A percentile compares a stretch with the other conserved stretches of the same genome.
phyloP scores from a whole-genome alignment of 2,329 filamentous ascomycete species.

The Cladosporium colombiae region DNA sequence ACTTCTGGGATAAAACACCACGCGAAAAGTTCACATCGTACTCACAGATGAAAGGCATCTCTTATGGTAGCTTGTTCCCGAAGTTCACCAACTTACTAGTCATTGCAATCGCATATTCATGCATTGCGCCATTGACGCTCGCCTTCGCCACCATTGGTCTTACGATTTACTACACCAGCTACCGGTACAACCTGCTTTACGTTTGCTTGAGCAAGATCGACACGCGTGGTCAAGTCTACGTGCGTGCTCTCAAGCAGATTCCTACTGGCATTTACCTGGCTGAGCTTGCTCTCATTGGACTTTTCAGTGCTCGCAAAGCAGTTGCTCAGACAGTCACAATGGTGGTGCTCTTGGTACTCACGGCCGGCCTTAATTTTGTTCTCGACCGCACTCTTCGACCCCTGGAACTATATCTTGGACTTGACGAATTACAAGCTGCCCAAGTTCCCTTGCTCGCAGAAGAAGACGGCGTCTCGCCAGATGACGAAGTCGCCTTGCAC shows the following conservation, averaged over 20 bases:
- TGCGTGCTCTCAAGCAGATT: constrained; percentile 49
- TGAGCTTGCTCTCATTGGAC: constrained; percentile 50
- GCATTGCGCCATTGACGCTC: constrained; percentile 51
- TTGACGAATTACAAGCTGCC: constrained; percentile 35
- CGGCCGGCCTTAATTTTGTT: constrained; percentile 33
- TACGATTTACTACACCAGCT: constrained; percentile 48
- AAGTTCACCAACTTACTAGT: constrained; percentile 49
- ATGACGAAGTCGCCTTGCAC: constrained; percentile 34
- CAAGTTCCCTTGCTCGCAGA: constrained; percentile 34
- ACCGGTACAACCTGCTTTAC: constrained; percentile 53
- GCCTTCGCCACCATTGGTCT: constrained; percentile 49
- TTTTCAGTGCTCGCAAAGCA: constrained; percentile 44
- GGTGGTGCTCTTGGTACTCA: constrained; percentile 44
- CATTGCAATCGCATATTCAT: constrained; percentile 50
- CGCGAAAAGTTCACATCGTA: constrained; percentile 49
- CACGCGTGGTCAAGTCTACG: constrained; percentile 50
- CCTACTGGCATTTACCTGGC: constrained; percentile 51
- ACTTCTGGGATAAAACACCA: constrained; percentile 44
- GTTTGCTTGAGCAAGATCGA: constrained; percentile 49
- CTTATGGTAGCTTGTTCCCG: constrained; percentile 49
- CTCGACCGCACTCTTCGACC: constrained; percentile 35
- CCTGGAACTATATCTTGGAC: constrained; percentile 37
- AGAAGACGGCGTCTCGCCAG: constrained; percentile 31
- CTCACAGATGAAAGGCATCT: constrained; percentile 44
- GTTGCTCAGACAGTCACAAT: constrained; percentile 46